Evolutionary conservation across 805 yeast genomes (phyloP).

Genomic region (Barnettozyma sp.): DNA sequence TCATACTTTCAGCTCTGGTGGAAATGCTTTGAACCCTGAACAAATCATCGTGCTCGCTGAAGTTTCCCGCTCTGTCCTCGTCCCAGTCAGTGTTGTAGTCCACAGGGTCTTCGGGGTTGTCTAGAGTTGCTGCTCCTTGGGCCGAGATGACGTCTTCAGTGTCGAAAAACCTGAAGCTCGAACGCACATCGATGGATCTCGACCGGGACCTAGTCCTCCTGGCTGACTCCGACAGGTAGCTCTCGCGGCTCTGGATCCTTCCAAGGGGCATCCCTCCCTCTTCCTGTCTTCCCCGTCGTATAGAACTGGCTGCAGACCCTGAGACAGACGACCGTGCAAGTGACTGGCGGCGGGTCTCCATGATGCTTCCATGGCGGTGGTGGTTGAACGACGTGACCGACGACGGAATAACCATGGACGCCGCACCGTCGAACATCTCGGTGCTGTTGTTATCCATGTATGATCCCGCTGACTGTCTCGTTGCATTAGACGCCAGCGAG

Average conservation of each 20-base stretch:
- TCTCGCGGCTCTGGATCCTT: constrained; percentile 20
- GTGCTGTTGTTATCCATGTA: constrained; percentile 51
- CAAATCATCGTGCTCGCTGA: constrained; percentile 34
- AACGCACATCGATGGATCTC: constrained; percentile 25
- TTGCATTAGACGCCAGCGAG: constrained; percentile 26
- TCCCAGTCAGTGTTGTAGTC: constrained; percentile 79
- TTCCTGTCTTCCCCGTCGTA: constrained; percentile 23
- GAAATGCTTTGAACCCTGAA: constrained; percentile 30
- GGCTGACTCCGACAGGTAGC: constrained; percentile 7
- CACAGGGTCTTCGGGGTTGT: constrained; percentile 42
- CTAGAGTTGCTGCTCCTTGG: constrained; percentile 78
- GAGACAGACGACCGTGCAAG: constrained; percentile 12
- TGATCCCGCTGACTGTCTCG: constrained; percentile 7
- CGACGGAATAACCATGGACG: constrained; percentile 68
- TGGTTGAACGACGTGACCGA: constrained; percentile 74
- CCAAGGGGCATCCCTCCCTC: constrained; percentile 17
- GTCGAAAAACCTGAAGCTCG: constrained; percentile 73
- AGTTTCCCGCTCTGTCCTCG: constrained; percentile 25
- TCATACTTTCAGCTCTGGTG: constrained; percentile 19
- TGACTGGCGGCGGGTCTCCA: constrained; percentile 22
- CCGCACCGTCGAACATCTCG: constrained; percentile 75
- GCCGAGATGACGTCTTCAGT: constrained; percentile 79
- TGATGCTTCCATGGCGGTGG: constrained; percentile 48
- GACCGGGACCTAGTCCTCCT: constrained; percentile 30
- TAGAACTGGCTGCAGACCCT: constrained; percentile 24